A percentile compares a stretch with the other conserved stretches of the same genome.
phyloP scores from a whole-genome alignment of 2,329 filamentous ascomycete genomes.

The Aspergillus melleus region DNA sequence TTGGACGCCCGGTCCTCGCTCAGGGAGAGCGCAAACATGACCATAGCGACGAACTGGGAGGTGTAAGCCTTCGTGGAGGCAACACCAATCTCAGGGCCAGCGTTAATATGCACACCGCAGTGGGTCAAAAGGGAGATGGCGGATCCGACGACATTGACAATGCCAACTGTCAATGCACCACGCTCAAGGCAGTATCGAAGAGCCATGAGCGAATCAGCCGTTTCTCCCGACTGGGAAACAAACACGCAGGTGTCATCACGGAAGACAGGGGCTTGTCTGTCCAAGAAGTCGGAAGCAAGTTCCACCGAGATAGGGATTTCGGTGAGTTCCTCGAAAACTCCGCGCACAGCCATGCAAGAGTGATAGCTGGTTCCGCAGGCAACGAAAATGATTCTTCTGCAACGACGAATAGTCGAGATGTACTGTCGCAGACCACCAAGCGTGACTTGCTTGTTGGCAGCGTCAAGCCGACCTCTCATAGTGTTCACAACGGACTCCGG shows the following conservation, averaged over 20 bases:
- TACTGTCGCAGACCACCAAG: slow-evolving; percentile 95
- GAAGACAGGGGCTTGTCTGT: slow-evolving; percentile 96
- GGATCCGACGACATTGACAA: slow-evolving; percentile 97
- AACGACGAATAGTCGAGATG: slow-evolving; percentile 93
- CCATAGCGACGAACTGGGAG: slow-evolving; percentile 98
- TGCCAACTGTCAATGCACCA: slow-evolving; percentile 93
- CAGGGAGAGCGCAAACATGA: slow-evolving; percentile 97
- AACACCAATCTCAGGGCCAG: slow-evolving; percentile 96
- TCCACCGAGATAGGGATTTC: slow-evolving; percentile 98
- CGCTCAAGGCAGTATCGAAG: slow-evolving; percentile 97
- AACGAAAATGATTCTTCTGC: slow-evolving; percentile 97
- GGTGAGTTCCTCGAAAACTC: slow-evolving; percentile 94
- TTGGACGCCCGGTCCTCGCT: slow-evolving; percentile 97
- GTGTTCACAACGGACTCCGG: slow-evolving; percentile 99
- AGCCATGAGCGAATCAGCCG: slow-evolving; percentile 94
- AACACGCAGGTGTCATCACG: slow-evolving; percentile 99
- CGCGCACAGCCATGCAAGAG: slow-evolving; percentile 98
- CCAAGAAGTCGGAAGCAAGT: slow-evolving; percentile 95
- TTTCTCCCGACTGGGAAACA: slow-evolving; percentile 98
- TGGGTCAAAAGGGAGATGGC: slow-evolving; percentile 98
- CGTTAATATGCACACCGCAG: slow-evolving; percentile 99
- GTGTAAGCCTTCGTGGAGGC: slow-evolving; percentile 99
- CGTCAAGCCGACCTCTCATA: slow-evolving; percentile 97
- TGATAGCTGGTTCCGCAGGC: slow-evolving; percentile 98
- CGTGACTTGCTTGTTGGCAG: slow-evolving; percentile 90